Evolutionary conservation across 2,329 filamentous ascomycete genomes (phyloP), one percentile per base, ranked within the genome.

Genomic region (Botryotinia narcissicola): DNA sequence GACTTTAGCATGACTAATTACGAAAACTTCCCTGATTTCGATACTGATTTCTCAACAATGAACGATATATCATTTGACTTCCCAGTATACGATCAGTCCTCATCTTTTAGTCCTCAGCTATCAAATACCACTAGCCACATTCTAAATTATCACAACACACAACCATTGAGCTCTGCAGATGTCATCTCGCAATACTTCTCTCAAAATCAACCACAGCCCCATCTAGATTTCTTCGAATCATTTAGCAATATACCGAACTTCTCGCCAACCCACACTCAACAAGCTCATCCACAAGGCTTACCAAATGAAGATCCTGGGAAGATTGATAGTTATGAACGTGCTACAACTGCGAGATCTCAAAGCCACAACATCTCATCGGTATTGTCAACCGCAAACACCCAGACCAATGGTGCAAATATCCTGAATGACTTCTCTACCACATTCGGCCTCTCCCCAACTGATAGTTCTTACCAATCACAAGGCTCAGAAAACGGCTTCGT

Each of bases 1-100:
- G 76, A 78, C 73, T 64, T 79, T 22, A 76, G 73, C 40, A 69
- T 78, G 35, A 78, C 77, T 73, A 76, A 78, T 51, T 79, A 78
- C 61, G 77, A 79, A 60, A 76, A 70, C 35, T 64, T 75, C 60
- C 68, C 46, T 62, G 70, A 70, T 18, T 72, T 74, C 62, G 69
- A 71, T 51, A 44, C 48, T 18, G 66, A 25, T 22, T 67, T 72
- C 29, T 46, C 70, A 12, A 67, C n/a, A 9, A 48, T 67, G 61
- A 46, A 67, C 32, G 46, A 51, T 40, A n/a, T 57, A 59, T 62
- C 68, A n/a, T 76, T 76, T 69, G 75, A 76, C 51, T 75, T 75
- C 62, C 72, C 76, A n/a, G 42, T 44, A 42, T 76, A 74, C 70
- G 44, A 73, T 64, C 73, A 75, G 68, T 74, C 73, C 51, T 75